Base-by-base conservation (phyloP, 2,329 filamentous ascomycete genomes). In the Stagonosporopsis chrysanthemi region DNA sequence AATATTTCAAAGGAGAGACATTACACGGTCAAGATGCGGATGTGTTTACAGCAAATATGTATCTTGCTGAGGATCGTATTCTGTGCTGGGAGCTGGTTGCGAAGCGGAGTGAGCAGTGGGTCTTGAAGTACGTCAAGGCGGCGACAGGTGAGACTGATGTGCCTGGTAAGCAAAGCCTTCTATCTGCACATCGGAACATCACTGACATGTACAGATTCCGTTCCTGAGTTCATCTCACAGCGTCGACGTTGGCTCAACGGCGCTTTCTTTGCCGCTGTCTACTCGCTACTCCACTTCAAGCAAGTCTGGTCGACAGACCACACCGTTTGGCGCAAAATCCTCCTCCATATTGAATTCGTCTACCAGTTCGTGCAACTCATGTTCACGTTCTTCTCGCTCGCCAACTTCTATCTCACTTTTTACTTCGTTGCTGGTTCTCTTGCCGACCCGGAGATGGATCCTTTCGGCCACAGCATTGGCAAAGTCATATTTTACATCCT, bases 1-100 rank as follows among this genome's bases (percentile, higher is more conserved):
- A 98, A 78, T 99, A 99, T 76, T 99, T 99, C 86, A 98, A 98
- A 81, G 96, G 96, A 64, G 95, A 99, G 78, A 98, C 94, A 1
- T 82, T 99, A 24, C 95, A 98, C 71, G 95, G 95, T 14, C 91
- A 96, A 68, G 92, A 97, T 74, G 95, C 96, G 9, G 94, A 97
- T 75, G 92, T 98, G 3, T 98, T 98, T 73, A 97, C 94, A 0
- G 93, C 95, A 33, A 99, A 99, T 76, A 96, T 96, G 91, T 96
- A 95, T 69, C 81, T 96, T 46, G 91, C 91, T 38, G 91, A 96
- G 74, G 91, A 96, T 82, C 89, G 91, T 77, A 96, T 96, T 69
- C 80, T 96, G 19, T 96, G 91, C 75, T 96, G 90, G 90, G 95
- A 99, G 82, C 79, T 99, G 64, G 95, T 99, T 0, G 95, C 95